Conservation (phyloP, 2,329 filamentous ascomycete genomes). For the Knufia petricola region DNA sequence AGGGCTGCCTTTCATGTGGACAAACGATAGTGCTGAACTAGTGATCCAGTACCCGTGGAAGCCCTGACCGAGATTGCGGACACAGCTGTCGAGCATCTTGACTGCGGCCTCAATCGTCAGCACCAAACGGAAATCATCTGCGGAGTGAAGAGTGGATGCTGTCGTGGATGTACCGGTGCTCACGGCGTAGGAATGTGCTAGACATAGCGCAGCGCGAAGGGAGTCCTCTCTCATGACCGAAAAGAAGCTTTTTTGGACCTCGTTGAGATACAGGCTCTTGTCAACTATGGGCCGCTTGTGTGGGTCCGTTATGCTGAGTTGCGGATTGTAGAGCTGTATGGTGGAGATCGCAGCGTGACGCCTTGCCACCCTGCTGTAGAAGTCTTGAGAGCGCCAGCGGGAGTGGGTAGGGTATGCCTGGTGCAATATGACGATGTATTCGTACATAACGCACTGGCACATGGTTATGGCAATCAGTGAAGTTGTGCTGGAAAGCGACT, state of each 20-base stretch:
- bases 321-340: slow-evolving; percentile 16
- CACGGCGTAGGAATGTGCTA: slow-evolving; percentile 12
- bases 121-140: slow-evolving; percentile 3
- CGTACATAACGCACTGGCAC: slow-evolving; percentile 25
- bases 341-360: slow-evolving; percentile 17
- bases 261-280: neutral
- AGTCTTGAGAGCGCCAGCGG: slow-evolving; percentile 16
- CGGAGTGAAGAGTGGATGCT: neutral
- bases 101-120: slow-evolving; percentile 23
- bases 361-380: slow-evolving; percentile 24
- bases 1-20: slow-evolving; percentile 23
- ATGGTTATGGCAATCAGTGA: slow-evolving; percentile 8
- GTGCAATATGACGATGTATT: slow-evolving; percentile 26
- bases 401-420: slow-evolving; percentile 23
- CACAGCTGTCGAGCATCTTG: slow-evolving; percentile 27
- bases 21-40: slow-evolving; percentile 27
- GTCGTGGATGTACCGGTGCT: neutral
- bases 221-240: slow-evolving; percentile 13
- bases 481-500: neutral
- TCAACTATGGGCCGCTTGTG: slow-evolving; percentile 11
- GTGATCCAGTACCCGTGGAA: slow-evolving; percentile 30
- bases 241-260: neutral
- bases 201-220: slow-evolving; percentile 12
- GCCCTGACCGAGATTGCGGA: slow-evolving; percentile 27
- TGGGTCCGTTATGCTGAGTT: slow-evolving; percentile 13